Base-by-base conservation (phyloP, 176 grass and related monocot genomes). In the Aechmea fasciata region DNA sequence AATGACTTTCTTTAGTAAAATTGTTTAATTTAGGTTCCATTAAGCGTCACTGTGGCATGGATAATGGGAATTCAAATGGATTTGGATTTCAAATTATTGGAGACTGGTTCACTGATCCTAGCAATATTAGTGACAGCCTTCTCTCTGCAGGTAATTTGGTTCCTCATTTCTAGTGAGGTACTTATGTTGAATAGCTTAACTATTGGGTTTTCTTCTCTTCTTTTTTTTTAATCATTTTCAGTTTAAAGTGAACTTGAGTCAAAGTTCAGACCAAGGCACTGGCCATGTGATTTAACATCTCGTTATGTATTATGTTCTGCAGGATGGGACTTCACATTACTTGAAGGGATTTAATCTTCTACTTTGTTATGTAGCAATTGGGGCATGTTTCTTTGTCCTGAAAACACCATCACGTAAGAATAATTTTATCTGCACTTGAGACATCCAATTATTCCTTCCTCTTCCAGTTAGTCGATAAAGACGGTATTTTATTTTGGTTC, bases 321-420 rank as follows among this genome's bases (percentile, higher is more conserved):
- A 96, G 91, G 91, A 96, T 5, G 91, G 91, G 4, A 82, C 85
- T 41, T 96, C 91, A 0, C 87, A 96, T 79, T 96, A 96, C 80
- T 69, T 96, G 72, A 96, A 96, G 75, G 91, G 91, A 63, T 23
- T 87, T 49, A 65, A 85, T 17, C 91, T 91, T 47, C 73, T 96
- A 8, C 81, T 96, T 25, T 91, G 82, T 75, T 96, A 96, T 71
- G 1, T 81, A 11, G 70, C 80, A 68, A 83, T 88, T 22, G 77
- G 54, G 4, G 66, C 80, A 82, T 86, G 88, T 68, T 96, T 96
- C 64, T 96, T 91, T 48, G 85, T 90, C 47, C 69, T 86, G 9
- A 78, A 77, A 64, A 49, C 49, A 17, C 69, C 50, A 71, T 19
- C 80, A 77, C 62, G 91, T 96, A 75, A 49, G 87, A 28, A 48